Base-by-base conservation (phyloP, 106 monocot genomes). In the Ottelia alismoides region DNA sequence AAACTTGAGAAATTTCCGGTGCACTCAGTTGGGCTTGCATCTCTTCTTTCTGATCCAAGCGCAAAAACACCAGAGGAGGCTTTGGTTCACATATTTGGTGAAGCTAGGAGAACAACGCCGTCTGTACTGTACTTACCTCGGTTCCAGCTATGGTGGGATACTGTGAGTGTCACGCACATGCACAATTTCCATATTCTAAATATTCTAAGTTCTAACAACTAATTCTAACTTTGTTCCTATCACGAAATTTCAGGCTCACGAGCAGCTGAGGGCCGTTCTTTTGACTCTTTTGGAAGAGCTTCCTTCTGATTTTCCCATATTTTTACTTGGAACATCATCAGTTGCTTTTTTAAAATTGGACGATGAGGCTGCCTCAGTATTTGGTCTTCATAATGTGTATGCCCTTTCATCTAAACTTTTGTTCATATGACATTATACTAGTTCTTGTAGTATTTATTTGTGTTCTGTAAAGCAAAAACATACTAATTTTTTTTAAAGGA, bases 121-220 rank as follows among this genome's bases (percentile, higher is more conserved):
- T 98, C 85, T 25, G 73, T 98, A 48, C 70, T 98, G 19, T 98
- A 83, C 74, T 63, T 98, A 28, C 98, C 98, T 58, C 98, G 90
- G 52, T 98, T 90, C 44, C 98, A 98, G 64, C 74, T 98, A 44
- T 98, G 98, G 98, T 98, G 98, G 98, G 90, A 90, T 20, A 98
- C 89, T 46, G 98, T 98, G 66, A 71, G 86, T 79, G 49, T 27
- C n/a, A n/a, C n/a, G n/a, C n/a, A 44, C 14, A 30, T 18, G 14
- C 43, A n/a, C 40, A 19, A 12, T 43, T 28, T 47, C 1, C 27
- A 26, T 60, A 2, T 27, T 47, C 10, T 22, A 10, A 49, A 30
- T 30, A 3, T 11, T 16, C 6, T 32, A 27, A 14, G 6, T 21
- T 30, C 1, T 3, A 19, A 52, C 24, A 53, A 12, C 6, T 52